phyloP scores from a whole-genome alignment of 108 stramenopile genomes.

The Nitzschia sp. region DNA sequence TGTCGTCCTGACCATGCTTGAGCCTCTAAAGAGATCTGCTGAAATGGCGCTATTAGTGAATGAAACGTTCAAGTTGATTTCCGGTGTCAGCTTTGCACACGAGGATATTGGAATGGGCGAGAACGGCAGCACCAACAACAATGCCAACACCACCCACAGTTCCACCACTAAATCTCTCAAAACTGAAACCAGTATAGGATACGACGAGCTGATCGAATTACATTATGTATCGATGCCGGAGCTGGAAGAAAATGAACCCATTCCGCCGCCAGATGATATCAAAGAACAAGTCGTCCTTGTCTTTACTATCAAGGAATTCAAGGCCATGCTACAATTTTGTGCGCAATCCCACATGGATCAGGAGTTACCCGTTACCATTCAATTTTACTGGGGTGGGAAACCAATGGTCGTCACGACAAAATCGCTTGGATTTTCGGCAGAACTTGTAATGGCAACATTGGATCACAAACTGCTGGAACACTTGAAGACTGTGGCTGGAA shows the following conservation, averaged over 20 bases:
- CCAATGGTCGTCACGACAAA: slow-evolving; percentile 73
- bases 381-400: slow-evolving; percentile 83
- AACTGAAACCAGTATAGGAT: slow-evolving; percentile 75
- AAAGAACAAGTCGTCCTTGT: slow-evolving; percentile 80
- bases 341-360: slow-evolving; percentile 55
- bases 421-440: slow-evolving; percentile 50
- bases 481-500: slow-evolving; percentile 21
- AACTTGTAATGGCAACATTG: slow-evolving; percentile 76
- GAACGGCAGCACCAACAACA: neutral
- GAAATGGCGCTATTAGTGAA: slow-evolving; percentile 73
- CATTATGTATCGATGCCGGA: slow-evolving; percentile 50
- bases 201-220: slow-evolving; percentile 77
- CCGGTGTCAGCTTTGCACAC: slow-evolving; percentile 36
- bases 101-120: slow-evolving; percentile 21
- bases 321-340: slow-evolving; percentile 84
- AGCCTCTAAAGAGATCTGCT: slow-evolving; percentile 60
- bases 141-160: neutral
- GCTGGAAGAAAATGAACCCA: slow-evolving; percentile 28
- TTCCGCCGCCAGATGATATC: slow-evolving; percentile 57
- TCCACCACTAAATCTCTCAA: slow-evolving; percentile 35
- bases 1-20: slow-evolving; percentile 65
- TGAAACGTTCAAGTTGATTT: slow-evolving; percentile 37
- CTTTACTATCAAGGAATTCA: slow-evolving; percentile 77
- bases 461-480: slow-evolving; percentile 55
- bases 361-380: slow-evolving; percentile 53